phyloP scores from a whole-genome alignment of 2,329 filamentous ascomycete genomes.

The Venturia effusa region DNA sequence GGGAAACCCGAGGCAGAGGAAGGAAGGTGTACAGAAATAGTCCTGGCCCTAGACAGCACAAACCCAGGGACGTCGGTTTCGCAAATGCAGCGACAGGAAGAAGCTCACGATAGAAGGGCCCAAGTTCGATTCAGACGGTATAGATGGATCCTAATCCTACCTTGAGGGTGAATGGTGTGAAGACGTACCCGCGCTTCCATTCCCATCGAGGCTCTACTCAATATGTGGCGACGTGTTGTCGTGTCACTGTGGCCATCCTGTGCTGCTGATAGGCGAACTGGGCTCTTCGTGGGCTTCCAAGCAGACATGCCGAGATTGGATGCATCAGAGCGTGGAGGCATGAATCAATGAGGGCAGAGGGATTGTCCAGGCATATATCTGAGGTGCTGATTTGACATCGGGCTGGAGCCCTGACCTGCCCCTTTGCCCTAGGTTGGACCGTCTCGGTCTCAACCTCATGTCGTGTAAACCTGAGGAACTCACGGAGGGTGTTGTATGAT shows the following conservation, averaged over 20 bases:
- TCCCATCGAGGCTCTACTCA: neutral
- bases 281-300: neutral
- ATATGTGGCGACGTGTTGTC: neutral
- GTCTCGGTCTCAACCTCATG: neutral
- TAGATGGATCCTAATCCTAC: neutral
- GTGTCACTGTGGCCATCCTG: neutral
- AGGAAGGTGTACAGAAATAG: neutral
- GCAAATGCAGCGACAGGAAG: neutral
- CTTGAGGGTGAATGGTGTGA: too few species aligned
- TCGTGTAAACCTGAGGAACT: too few species aligned
- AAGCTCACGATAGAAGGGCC: neutral
- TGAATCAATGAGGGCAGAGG: neutral
- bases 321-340: neutral
- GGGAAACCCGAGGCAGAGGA: neutral
- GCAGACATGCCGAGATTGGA: neutral
- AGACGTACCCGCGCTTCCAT: neutral
- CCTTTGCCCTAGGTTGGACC: neutral
- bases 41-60: neutral
- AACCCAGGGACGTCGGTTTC: neutral
- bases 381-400: neutral
- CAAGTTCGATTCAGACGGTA: neutral
- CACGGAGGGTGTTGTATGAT: neutral
- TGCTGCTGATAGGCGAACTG: neutral
- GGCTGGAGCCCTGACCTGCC: neutral
- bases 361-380: neutral